A percentile compares a stretch with the other conserved stretches of the same genome.
These are phyloP conservation scores for Pueraria montana DNA, from an alignment of 306 rosid genomes.

Conservation along the genomic window DNA sequence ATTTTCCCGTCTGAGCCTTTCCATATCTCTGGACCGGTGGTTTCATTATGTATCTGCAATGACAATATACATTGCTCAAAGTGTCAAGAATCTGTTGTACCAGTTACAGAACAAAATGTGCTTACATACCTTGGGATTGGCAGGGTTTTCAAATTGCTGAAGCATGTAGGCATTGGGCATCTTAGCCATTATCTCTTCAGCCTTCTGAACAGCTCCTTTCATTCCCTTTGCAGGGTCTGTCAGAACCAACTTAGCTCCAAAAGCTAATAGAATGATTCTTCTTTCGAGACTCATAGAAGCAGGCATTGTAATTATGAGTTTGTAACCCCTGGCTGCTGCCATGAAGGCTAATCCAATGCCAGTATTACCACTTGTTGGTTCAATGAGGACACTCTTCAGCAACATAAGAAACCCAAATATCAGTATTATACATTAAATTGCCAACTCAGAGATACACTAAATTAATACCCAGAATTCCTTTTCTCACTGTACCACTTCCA, in stretches of 20 bases:
- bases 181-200: constrained; percentile 80
- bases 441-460: constrained; percentile 47
- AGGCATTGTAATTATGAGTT: constrained; percentile 84
- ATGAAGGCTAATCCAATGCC: constrained; percentile 88
- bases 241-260: constrained; percentile 85
- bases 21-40: constrained; percentile 95
- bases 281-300: constrained; percentile 91
- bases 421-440: neutral
- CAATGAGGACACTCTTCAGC: constrained; percentile 76
- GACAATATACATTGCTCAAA: constrained; percentile 23
- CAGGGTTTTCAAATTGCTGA: constrained; percentile 88
- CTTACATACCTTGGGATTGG: constrained; percentile 80
- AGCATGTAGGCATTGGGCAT: constrained; percentile 81
- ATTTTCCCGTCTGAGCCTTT: constrained; percentile 73
- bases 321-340: constrained; percentile 84
- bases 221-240: constrained; percentile 84
- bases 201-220: constrained; percentile 91
- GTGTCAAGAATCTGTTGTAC: constrained; percentile 28
- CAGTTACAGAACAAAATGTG: constrained; percentile 25
- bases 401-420: constrained; percentile 40
- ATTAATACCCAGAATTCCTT: neutral
- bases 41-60: constrained; percentile 76
- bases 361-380: constrained; percentile 86
- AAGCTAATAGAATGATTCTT: constrained; percentile 74
- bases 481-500: constrained; percentile 21